Conservation (phyloP, 768 basidiomycete species). For the Boletellus emodensis region DNA sequence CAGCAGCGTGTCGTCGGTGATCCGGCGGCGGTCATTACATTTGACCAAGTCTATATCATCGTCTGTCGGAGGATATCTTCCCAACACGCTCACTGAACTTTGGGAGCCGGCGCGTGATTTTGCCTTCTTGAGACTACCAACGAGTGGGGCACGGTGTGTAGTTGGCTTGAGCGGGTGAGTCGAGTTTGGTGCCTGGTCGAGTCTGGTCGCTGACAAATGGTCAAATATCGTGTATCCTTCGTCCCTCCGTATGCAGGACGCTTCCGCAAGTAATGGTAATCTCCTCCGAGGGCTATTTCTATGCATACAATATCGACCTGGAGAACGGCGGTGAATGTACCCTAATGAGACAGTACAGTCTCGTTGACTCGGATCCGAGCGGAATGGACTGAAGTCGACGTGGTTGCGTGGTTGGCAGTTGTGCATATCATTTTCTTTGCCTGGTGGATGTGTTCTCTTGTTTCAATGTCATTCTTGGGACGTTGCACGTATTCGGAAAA, state of each 20-base stretch:
- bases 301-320: slow-evolving; percentile 92
- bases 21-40: slow-evolving; percentile 69
- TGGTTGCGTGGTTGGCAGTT: background rate
- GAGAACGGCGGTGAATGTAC: slow-evolving; percentile 96
- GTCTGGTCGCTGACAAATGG: background rate
- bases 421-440: background rate
- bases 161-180: slow-evolving; percentile 87
- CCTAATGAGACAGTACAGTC: slow-evolving; percentile 88
- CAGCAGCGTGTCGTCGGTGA: slow-evolving; percentile 53
- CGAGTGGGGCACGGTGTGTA: slow-evolving; percentile 73
- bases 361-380: slow-evolving; percentile 26
- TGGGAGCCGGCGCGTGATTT: slow-evolving; percentile 98
- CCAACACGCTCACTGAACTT: slow-evolving; percentile 86
- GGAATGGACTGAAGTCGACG: slow-evolving; percentile 27
- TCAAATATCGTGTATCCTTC: background rate
- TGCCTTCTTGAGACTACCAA: slow-evolving; percentile 82
- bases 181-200: background rate
- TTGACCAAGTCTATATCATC: slow-evolving; percentile 71
- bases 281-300: slow-evolving; percentile 92
- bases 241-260: slow-evolving; percentile 46
- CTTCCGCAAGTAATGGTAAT: slow-evolving; percentile 98
- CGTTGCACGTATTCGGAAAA: slow-evolving; percentile 1
- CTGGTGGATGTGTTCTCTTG: background rate
- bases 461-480: background rate
- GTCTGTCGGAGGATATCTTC: slow-evolving; percentile 82